Evolutionary conservation across 495 filamentous ascomycete species (phyloP).

Genomic region (Trichocladium uniseriatum): DNA sequence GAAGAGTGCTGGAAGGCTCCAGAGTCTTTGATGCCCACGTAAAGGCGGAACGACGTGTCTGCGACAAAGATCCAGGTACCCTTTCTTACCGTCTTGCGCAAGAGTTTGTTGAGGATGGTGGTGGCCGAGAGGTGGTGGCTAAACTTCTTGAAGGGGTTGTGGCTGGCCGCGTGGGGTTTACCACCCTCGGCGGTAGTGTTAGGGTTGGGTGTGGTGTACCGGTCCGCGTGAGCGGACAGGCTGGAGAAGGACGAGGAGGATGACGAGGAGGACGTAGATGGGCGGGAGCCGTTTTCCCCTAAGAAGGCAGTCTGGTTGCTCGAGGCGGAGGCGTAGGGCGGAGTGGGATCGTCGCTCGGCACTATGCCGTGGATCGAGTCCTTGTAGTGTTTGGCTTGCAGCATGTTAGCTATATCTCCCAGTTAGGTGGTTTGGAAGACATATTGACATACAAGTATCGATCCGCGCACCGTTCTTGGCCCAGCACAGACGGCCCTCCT

Average conservation of each 20-base stretch:
- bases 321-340: constrained; percentile 31
- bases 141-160: constrained; percentile 43
- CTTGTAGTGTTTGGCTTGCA: too few relatives aligned
- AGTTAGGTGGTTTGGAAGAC: too few relatives aligned
- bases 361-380: constrained; percentile 77
- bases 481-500: constrained; percentile 62
- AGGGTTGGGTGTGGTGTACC: constrained; percentile 23
- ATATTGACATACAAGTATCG: too few relatives aligned
- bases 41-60: constrained; percentile 77
- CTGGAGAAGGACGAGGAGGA: background rate
- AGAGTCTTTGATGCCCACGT: constrained; percentile 82
- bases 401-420: too few relatives aligned
- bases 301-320: constrained; percentile 14
- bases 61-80: constrained; percentile 89
- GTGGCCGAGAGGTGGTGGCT: constrained; percentile 53
- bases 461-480: constrained; percentile 69
- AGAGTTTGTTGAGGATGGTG: constrained; percentile 60
- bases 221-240: background rate
- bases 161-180: constrained; percentile 46
- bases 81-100: constrained; percentile 60
- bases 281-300: constrained; percentile 12
- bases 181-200: constrained; percentile 45
- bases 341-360: constrained; percentile 49
- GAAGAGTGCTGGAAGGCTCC: constrained; percentile 87
- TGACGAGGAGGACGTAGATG: constrained; percentile 12